A percentile compares a stretch with the other conserved stretches of the same genome.
Evolutionary conservation across 176 grass and related monocot species (phyloP).

Genomic region (Paspalum vaginatum): DNA sequence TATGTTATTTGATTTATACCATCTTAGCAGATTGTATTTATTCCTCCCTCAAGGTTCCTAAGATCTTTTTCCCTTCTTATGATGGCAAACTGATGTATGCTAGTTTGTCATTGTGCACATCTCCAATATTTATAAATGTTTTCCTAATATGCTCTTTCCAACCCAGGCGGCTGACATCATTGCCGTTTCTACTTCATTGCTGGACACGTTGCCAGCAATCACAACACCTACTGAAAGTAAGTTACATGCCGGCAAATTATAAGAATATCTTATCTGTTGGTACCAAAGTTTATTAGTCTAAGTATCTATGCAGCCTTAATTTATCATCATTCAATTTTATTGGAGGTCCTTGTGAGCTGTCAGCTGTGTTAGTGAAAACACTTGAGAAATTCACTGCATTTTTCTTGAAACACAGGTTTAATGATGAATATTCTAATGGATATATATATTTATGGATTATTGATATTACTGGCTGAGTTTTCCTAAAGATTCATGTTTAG

Average conservation of each 20-base stretch:
- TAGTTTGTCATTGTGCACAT: slow-evolving; percentile 29
- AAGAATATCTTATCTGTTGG: not conserved
- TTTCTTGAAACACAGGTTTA: slow-evolving; percentile 6
- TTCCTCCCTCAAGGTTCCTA: slow-evolving; percentile 9
- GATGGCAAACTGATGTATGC: slow-evolving; percentile 2
- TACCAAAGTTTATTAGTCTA: too few species aligned
- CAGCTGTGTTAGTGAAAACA: not conserved
- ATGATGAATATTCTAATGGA: not conserved
- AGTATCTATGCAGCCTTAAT: slow-evolving; percentile 4
- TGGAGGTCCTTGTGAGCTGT: slow-evolving; percentile 2
- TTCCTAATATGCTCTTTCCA: slow-evolving; percentile 29
- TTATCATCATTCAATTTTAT: slow-evolving; percentile 9
- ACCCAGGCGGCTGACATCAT: slow-evolving; percentile 81
- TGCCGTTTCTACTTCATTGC: slow-evolving; percentile 69
- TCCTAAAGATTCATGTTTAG: not conserved
- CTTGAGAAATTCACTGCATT: slow-evolving; percentile 3
- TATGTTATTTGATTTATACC: slow-evolving; percentile 9
- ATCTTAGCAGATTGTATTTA: not conserved
- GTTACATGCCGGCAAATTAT: slow-evolving; percentile 1
- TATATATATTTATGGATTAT: not conserved
- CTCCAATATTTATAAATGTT: slow-evolving; percentile 30
- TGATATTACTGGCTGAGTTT: not conserved
- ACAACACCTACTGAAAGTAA: slow-evolving; percentile 53
- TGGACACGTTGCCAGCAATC: slow-evolving; percentile 70
- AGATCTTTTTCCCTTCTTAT: slow-evolving; percentile 14